Evolutionary conservation across 139 green algal genomes (phyloP).

Genomic region (Spirogloea muscicola): DNA sequence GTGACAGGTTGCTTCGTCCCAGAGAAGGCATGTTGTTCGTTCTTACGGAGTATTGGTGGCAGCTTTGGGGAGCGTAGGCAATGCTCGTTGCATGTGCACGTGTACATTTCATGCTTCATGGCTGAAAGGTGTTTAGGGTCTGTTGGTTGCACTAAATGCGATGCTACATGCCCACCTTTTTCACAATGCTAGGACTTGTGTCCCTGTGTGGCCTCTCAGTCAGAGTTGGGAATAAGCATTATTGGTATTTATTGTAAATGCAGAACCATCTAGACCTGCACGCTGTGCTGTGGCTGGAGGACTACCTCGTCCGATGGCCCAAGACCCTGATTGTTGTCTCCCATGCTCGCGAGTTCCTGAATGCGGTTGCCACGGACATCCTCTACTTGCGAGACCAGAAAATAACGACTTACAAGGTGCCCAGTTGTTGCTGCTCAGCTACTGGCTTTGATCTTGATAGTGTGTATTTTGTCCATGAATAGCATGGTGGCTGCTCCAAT

Average conservation of each 20-base stretch:
- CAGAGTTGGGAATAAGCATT: no score
- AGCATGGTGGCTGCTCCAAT: background rate
- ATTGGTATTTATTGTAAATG: no score
- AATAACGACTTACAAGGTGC: constrained; percentile 61
- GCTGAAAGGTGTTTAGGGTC: no score
- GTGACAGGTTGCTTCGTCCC: no score
- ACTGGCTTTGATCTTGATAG: background rate
- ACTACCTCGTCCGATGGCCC: constrained; percentile 51
- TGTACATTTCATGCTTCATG: no score
- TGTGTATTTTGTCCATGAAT: background rate
- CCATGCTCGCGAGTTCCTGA: constrained; percentile 98
- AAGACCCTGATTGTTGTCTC: constrained; percentile 89
- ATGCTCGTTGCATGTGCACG: no score
- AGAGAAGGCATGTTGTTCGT: no score
- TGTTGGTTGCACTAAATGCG: no score
- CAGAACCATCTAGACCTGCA: constrained; percentile 60
- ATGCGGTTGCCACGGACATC: constrained; percentile 76
- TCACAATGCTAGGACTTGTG: background rate
- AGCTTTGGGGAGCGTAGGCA: no score
- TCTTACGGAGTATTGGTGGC: no score
- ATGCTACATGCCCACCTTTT: constrained; percentile 14
- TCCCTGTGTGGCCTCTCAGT: background rate
- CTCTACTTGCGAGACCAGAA: constrained; percentile 53
- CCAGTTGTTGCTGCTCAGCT: background rate
- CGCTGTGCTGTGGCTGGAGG: constrained; percentile 57